Evolutionary conservation across 1,284 basidiomycete genomes (phyloP).

Genomic region (Cryptococcus sp.): DNA sequence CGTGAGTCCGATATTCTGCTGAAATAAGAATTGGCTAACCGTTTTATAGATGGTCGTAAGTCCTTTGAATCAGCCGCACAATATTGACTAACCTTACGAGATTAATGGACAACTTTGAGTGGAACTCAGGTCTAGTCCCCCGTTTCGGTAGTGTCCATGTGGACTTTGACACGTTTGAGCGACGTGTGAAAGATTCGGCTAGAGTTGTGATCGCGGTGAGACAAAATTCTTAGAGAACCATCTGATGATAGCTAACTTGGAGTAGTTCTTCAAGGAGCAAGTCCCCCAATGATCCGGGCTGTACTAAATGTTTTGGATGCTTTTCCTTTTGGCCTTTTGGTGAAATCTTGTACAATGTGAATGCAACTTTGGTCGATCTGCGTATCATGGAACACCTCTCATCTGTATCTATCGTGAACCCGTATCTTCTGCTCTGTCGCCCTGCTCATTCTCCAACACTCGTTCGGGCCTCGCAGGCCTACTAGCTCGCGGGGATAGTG

Average conservation of each 20-base stretch:
- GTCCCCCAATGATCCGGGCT: not conserved
- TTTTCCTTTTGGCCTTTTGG: too few relatives aligned
- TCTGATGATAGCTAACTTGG: not conserved
- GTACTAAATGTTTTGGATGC: too few relatives aligned
- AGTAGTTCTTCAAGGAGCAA: constrained; percentile 17
- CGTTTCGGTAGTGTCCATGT: constrained; percentile 37
- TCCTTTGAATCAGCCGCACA: constrained; percentile 3
- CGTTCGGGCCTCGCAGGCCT: too few relatives aligned
- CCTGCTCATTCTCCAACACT: too few relatives aligned
- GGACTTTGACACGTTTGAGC: constrained; percentile 61
- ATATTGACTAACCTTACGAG: constrained; percentile 52
- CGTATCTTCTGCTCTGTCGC: too few relatives aligned
- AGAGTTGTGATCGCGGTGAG: constrained; percentile 50
- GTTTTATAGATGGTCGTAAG: constrained; percentile 20
- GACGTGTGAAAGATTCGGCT: constrained; percentile 64
- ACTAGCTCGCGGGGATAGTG: too few relatives aligned
- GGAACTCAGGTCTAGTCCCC: constrained; percentile 44
- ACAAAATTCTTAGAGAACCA: not conserved
- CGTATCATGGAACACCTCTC: too few relatives aligned
- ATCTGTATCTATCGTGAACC: too few relatives aligned
- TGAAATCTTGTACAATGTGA: too few relatives aligned
- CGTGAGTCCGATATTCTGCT: constrained; percentile 54
- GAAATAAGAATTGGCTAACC: constrained; percentile 11
- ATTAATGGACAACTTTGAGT: constrained; percentile 66
- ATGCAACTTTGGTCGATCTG: too few relatives aligned